Percentiles rank a stretch among this genome's conserved stretches.
phyloP scores from a whole-genome alignment of 768 basidiomycete species.

The Ramaria sp. region DNA sequence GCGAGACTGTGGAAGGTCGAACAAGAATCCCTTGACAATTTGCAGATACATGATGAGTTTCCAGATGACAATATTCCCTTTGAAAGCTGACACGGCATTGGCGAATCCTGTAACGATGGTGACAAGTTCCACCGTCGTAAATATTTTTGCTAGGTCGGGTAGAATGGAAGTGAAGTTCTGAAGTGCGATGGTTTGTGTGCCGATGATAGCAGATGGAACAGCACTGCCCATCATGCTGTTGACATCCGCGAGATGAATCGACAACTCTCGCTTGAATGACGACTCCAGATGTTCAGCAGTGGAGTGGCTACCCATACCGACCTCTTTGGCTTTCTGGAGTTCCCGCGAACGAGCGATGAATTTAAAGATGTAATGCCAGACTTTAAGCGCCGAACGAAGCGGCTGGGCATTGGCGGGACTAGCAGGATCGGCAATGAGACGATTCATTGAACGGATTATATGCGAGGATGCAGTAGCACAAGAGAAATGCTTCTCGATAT shows the following conservation, averaged over 20 bases:
- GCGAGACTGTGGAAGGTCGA: conserved; percentile 73
- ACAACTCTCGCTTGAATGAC: conserved; percentile 76
- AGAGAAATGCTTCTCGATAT: conserved; percentile 83
- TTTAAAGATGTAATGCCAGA: conserved; percentile 95
- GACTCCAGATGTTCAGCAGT: conserved; percentile 81
- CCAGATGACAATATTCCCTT: conserved; percentile 86
- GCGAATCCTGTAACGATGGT: conserved; percentile 81
- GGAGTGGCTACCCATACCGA: conserved; percentile 68
- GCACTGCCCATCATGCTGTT: conserved; percentile 82
- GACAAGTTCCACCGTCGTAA: conserved; percentile 73
- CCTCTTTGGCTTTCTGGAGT: conserved; percentile 72
- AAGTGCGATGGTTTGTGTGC: conserved; percentile 89
- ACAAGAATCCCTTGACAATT: conserved; percentile 79
- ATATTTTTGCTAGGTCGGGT: conserved; percentile 77
- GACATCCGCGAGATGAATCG: conserved; percentile 65
- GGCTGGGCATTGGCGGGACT: conserved; percentile 63
- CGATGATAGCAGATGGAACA: conserved; percentile 79
- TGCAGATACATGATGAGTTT: conserved; percentile 92
- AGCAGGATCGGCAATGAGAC: conserved; percentile 63
- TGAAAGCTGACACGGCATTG: conserved; percentile 64
- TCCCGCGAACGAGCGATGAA: conserved; percentile 88
- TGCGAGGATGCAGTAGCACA: conserved; percentile 73
- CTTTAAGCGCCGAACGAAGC: conserved; percentile 84
- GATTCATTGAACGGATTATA: conserved; percentile 82
- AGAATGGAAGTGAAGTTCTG: conserved; percentile 90